Percentiles rank a stretch among this genome's conserved stretches.
phyloP scores from a whole-genome alignment of 2,329 filamentous ascomycete genomes.

The Colletotrichum lentis region DNA sequence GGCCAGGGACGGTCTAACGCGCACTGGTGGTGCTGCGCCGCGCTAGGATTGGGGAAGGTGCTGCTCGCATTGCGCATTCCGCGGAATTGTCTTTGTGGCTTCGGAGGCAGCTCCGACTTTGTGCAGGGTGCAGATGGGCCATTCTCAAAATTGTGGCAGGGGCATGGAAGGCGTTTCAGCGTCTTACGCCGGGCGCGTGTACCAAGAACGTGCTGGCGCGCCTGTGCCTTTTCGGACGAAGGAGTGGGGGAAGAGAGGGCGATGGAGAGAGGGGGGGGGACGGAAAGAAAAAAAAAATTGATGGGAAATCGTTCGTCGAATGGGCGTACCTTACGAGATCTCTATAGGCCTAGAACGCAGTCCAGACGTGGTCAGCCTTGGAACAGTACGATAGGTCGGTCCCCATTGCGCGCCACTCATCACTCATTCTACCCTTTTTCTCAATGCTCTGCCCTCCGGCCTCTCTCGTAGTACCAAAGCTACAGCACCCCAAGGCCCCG shows the following conservation, averaged over 20 bases:
- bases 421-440: conserved; percentile 12
- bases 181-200: conserved; percentile 20
- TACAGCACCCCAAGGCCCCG: neutral
- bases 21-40: conserved; percentile 18
- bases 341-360: conserved; percentile 49
- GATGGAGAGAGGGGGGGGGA: neutral
- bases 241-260: conserved; percentile 6
- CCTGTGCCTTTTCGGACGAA: conserved; percentile 7
- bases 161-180: conserved; percentile 14
- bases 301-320: conserved; percentile 30
- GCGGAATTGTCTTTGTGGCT: neutral
- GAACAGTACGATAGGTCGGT: conserved; percentile 12
- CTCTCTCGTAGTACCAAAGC: conserved; percentile 12
- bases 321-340: conserved; percentile 47
- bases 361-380: conserved; percentile 36
- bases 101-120: conserved; percentile 35
- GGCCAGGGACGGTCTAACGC: conserved; percentile 17
- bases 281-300: neutral
- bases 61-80: conserved; percentile 7
- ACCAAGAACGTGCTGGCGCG: conserved; percentile 19
- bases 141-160: conserved; percentile 33
- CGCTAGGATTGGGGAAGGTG: conserved; percentile 11
- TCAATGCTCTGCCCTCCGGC: neutral
- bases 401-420: conserved; percentile 13
- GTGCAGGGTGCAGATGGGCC: conserved; percentile 30